Percentiles rank a stretch among this genome's conserved stretches.
Evolutionary conservation across 164 flowering plant species (phyloP).

Genomic region (Chimonanthus salicifolius): DNA sequence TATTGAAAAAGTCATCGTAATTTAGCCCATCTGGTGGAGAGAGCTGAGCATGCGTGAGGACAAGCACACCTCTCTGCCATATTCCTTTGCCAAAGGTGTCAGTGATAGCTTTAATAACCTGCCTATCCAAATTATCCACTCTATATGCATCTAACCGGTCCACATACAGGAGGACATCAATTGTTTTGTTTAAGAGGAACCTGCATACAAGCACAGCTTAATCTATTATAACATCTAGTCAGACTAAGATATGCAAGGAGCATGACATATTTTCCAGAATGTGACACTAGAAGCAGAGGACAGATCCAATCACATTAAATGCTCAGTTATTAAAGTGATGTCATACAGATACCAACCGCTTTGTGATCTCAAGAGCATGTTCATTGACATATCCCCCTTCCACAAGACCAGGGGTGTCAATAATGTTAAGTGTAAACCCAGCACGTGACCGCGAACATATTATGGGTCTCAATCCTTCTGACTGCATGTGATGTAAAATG

Average conservation of each 20-base stretch:
- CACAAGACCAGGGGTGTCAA: conserved; percentile 94
- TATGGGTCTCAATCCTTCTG: conserved; percentile 76
- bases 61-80: conserved; percentile 75
- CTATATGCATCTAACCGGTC: conserved; percentile 94
- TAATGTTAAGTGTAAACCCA: conserved; percentile 73
- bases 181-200: conserved; percentile 86
- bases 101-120: conserved; percentile 74
- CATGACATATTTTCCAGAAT: background rate
- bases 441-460: conserved; percentile 72
- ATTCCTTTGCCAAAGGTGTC: conserved; percentile 84
- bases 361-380: conserved; percentile 71
- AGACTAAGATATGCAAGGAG: background rate
- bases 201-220: conserved; percentile 31
- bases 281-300: background rate
- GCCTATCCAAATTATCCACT: conserved; percentile 89
- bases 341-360: conserved; percentile 43
- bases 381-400: conserved; percentile 93
- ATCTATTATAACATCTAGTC: background rate
- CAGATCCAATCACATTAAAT: background rate
- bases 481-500: conserved; percentile 27
- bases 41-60: conserved; percentile 91
- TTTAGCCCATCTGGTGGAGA: conserved; percentile 88
- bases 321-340: background rate
- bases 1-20: conserved; percentile 67
- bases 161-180: conserved; percentile 89